Conservation (phyloP, 306 rosid genomes). For the Quercus rubra region DNA sequence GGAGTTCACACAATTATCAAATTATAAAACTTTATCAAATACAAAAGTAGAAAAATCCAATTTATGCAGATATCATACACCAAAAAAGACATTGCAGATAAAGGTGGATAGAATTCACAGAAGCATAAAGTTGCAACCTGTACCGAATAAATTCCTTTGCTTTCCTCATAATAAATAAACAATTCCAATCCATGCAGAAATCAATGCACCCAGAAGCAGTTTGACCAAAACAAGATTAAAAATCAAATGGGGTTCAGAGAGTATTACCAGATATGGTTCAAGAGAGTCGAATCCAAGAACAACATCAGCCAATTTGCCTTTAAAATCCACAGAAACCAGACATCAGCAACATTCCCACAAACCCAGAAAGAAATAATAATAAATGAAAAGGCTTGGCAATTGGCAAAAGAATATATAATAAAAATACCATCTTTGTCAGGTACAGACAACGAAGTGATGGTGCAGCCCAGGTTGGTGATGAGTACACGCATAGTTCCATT, state of each 20-base stretch:
- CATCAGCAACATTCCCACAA: slow-evolving; percentile 6
- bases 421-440: slow-evolving; percentile 71
- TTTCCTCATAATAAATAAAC: background rate
- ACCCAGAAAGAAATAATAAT: background rate
- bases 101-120: background rate
- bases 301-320: slow-evolving; percentile 77
- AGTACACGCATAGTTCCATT: slow-evolving; percentile 71
- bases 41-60: too few relatives aligned
- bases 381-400: too few relatives aligned
- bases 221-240: background rate
- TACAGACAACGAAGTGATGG: slow-evolving; percentile 78
- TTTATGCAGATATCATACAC: background rate
- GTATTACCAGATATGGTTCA: slow-evolving; percentile 72
- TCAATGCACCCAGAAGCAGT: slow-evolving; percentile 4
- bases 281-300: slow-evolving; percentile 92
- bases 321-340: slow-evolving; percentile 5
- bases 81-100: background rate
- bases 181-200: slow-evolving; percentile 7
- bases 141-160: background rate
- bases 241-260: background rate
- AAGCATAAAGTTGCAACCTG: background rate
- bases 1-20: background rate
- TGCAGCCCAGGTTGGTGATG: slow-evolving; percentile 82
- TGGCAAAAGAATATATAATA: too few relatives aligned
- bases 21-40: background rate